These are phyloP conservation scores for Albugo candida DNA, from an alignment of 352 stramenopile genomes.

Conservation along the genomic window DNA sequence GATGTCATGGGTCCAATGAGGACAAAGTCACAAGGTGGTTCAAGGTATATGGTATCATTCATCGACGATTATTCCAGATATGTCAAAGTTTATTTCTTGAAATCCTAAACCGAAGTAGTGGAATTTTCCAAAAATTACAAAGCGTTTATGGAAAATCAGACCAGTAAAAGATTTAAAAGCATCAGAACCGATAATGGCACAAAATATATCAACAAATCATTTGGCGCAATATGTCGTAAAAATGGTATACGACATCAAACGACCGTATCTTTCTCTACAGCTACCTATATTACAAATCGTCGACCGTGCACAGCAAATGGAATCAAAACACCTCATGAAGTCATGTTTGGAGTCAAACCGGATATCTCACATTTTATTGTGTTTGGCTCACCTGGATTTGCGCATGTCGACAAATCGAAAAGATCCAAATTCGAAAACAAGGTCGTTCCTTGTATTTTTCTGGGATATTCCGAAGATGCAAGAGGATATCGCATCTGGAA, in stretches of 20 bases:
- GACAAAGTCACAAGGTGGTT: not conserved
- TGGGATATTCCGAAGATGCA: conserved; percentile 6
- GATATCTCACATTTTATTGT: conserved; percentile 9
- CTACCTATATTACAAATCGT: conserved; percentile 13
- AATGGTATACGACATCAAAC: conserved; percentile 12
- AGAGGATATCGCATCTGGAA: conserved; percentile 8
- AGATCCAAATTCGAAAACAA: conserved; percentile 12
- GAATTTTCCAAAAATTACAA: conserved; percentile 4
- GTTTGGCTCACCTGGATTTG: conserved; percentile 13
- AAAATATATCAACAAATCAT: conserved; percentile 11
- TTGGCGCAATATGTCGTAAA: conserved; percentile 3
- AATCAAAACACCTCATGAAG: conserved; percentile 4
- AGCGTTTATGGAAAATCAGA: conserved; percentile 9
- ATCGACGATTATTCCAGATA: conserved; percentile 10
- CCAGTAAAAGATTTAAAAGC: conserved; percentile 6
- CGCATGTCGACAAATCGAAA: conserved; percentile 11
- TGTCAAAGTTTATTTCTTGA: conserved; percentile 9
- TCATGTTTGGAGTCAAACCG: conserved; percentile 6
- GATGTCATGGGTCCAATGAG: not conserved
- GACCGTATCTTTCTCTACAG: conserved; percentile 11
- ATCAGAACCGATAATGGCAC: conserved; percentile 16
- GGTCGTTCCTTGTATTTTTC: conserved; percentile 10
- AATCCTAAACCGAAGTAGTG: conserved; percentile 8
- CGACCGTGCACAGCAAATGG: not conserved
- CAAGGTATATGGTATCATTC: conserved; percentile 5